Evolutionary conservation across 805 yeast species (phyloP), one percentile per base, ranked within the genome.

Genomic region (Kurtzmaniella cleridarum): DNA sequence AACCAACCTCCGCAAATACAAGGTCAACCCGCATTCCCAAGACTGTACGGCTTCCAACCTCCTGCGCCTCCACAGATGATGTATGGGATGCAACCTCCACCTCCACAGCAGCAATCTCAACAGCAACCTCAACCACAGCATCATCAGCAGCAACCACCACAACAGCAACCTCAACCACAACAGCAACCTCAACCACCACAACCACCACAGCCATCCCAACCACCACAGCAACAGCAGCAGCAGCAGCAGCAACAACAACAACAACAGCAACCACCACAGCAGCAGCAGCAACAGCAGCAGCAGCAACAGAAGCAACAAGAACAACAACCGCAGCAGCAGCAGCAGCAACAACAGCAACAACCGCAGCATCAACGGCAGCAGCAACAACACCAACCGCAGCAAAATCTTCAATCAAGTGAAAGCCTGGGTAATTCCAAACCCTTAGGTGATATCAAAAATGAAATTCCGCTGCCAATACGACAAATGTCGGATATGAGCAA

Each of bases 381-480:
- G 8, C 24, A 20, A 20, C 24, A 20, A 5, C 43, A 40, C 27
- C 34, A 32, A 12, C 40, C 38, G 23, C 42, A 39, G n/a, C n/a
- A n/a, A n/a, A n/a, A 27, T 20, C 24, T 20, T 20, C 24, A 20
- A 20, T 5, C 8, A 8, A 8, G 24, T 20, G 8, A 5, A 20
- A 20, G 8, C 8, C 24, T 20, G 24, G 24, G 24, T 20, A 5
- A 20, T 41, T 29, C 18, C 39, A 13, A 54, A 30, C 33, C 46
- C 9, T 47, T 54, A 60, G 41, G 64, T 62, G 47, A 59, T 10
- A 9, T 17, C 29, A 68, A 49, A 57, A 63, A 41, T 47, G 78
- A 48, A 71, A 73, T 39, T 50, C 57, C 65, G n/a, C 63, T 68
- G 2, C 69, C 69, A 2, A 47, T 55, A 33, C 49, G 58, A 34